phyloP scores from a whole-genome alignment of 441 rosid genomes.

The Geranium incanum region DNA sequence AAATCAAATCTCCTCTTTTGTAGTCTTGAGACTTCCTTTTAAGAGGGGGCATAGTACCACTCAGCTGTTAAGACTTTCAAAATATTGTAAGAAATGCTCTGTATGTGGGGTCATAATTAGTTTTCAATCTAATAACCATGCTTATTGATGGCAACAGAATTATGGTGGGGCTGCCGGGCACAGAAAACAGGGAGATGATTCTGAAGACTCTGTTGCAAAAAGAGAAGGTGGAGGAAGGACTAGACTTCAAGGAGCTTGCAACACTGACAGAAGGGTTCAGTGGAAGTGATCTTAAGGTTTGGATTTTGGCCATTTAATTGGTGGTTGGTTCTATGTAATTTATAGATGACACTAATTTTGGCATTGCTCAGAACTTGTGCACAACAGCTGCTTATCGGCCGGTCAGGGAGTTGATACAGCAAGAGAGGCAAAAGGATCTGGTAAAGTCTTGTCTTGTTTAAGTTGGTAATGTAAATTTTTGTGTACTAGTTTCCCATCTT shows the following conservation, averaged over 20 bases:
- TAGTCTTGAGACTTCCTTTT: too few species aligned
- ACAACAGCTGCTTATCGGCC: constrained; percentile 74
- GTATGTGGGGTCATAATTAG: not conserved
- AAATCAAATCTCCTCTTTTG: too few species aligned
- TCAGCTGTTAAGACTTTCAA: too few species aligned
- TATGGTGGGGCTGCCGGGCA: constrained; percentile 58
- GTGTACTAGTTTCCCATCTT: not conserved
- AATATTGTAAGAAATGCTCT: not conserved
- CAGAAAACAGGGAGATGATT: constrained; percentile 60
- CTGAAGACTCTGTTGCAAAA: constrained; percentile 49
- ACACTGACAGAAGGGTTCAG: constrained; percentile 60
- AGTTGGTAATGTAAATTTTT: too few species aligned
- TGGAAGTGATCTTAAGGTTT: constrained; percentile 73
- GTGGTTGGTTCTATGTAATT: not conserved
- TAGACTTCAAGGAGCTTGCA: constrained; percentile 55
- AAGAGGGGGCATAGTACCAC: too few species aligned
- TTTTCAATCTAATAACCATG: not conserved
- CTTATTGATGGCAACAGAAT: constrained; percentile 34
- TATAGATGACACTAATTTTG: too few species aligned
- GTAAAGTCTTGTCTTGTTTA: constrained; percentile 22
- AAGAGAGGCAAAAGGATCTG: constrained; percentile 58
- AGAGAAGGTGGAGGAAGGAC: constrained; percentile 48
- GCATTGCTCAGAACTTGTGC: constrained; percentile 51
- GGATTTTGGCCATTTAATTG: not conserved
- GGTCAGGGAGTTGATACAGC: constrained; percentile 65